Percentiles rank a stretch among this genome's conserved stretches.
Evolutionary conservation across 2,329 filamentous ascomycete species (phyloP).

Genomic region (Cladophialophora exuberans): DNA sequence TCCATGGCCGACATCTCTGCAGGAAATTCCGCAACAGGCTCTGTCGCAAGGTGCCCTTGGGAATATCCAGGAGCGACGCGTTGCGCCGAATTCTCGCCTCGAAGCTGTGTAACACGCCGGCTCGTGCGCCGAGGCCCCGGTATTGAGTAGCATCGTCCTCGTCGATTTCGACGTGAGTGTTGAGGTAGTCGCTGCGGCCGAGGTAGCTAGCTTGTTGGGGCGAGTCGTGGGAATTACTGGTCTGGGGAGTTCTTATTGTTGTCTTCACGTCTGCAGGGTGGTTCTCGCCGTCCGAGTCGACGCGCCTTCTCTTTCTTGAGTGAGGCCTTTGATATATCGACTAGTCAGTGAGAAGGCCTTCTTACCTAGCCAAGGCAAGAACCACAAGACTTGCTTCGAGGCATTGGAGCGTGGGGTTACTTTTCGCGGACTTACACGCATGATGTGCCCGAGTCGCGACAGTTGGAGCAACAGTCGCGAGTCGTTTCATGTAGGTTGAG

Average conservation of each 20-base stretch:
- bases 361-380: not conserved
- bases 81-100: slow-evolving; percentile 37
- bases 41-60: slow-evolving; percentile 36
- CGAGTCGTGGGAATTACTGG: slow-evolving; percentile 2
- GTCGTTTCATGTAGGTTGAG: slow-evolving; percentile 11
- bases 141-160: slow-evolving; percentile 37
- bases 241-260: not conserved
- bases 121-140: slow-evolving; percentile 9
- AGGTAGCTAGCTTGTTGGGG: slow-evolving; percentile 33
- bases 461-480: slow-evolving; percentile 12
- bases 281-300: not conserved
- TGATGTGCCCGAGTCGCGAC: slow-evolving; percentile 3
- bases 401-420: too few relatives aligned
- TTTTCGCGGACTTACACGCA: slow-evolving; percentile 6
- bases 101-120: slow-evolving; percentile 29
- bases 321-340: slow-evolving; percentile 6
- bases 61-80: slow-evolving; percentile 36
- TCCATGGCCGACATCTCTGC: slow-evolving; percentile 39
- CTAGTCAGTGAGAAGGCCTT: not conserved
- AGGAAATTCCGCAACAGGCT: slow-evolving; percentile 40
- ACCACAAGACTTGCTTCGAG: too few relatives aligned
- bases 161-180: slow-evolving; percentile 35
- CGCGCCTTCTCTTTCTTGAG: slow-evolving; percentile 9
- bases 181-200: slow-evolving; percentile 38
- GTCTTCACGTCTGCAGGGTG: not conserved